phyloP scores from a whole-genome alignment of 768 basidiomycete genomes.

The Termitomyces bulborhizus region DNA sequence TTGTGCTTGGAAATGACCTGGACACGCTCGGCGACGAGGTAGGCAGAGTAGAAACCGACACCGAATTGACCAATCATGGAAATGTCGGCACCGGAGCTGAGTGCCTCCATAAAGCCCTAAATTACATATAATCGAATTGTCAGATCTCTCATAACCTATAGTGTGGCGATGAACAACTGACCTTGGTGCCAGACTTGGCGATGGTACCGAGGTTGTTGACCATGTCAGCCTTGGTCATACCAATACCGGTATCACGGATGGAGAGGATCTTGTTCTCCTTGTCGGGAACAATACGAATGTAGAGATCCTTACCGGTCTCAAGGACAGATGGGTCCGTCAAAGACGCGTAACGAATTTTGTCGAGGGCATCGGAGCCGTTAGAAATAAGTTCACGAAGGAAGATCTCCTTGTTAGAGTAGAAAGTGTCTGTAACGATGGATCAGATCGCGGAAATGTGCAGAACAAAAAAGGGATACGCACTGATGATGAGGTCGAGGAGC shows the following conservation, averaged over 20 bases:
- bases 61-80: conserved; percentile 99
- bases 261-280: conserved; percentile 90
- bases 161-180: conserved; percentile 20
- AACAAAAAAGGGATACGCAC: conserved; percentile 36
- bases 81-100: conserved; percentile 82
- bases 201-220: conserved; percentile 99
- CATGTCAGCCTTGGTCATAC: conserved; percentile 99
- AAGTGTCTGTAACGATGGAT: conserved; percentile 64
- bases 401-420: conserved; percentile 99
- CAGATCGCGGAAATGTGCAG: background rate
- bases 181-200: conserved; percentile 92
- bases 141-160: conserved; percentile 2
- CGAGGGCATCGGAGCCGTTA: conserved; percentile 95
- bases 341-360: conserved; percentile 97
- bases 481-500: conserved; percentile 98
- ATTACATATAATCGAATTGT: background rate
- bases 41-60: conserved; percentile 99
- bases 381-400: conserved; percentile 99
- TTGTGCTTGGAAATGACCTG: conserved; percentile 99
- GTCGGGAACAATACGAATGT: conserved; percentile 91
- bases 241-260: conserved; percentile 94
- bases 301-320: conserved; percentile 88
- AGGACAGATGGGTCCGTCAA: conserved; percentile 90
- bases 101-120: conserved; percentile 99
- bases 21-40: conserved; percentile 97